Evolutionary conservation across 2,329 filamentous ascomycete species (phyloP).

Genomic region (Thielaviopsis populi): DNA sequence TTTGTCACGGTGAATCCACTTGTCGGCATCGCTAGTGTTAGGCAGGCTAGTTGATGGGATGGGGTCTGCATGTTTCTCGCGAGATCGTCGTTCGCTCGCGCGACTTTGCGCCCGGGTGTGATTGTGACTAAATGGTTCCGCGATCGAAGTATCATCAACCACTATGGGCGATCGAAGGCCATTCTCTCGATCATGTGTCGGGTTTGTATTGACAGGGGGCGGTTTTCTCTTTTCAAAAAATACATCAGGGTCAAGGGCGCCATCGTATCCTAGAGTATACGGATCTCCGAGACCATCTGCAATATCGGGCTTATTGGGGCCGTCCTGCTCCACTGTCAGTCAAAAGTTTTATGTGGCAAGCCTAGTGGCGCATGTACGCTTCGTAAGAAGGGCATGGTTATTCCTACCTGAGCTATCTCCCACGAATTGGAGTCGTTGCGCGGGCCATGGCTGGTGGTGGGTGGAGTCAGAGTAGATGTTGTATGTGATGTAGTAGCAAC

Average conservation of each 20-base stretch:
- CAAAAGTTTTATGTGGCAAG: neutral
- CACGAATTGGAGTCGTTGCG: neutral
- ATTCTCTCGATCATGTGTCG: constrained; percentile 8
- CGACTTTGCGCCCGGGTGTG: constrained; percentile 14
- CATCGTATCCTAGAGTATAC: neutral
- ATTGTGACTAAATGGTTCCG: constrained; percentile 1
- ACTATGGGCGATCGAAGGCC: constrained; percentile 11
- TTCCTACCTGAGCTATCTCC: constrained; percentile 11
- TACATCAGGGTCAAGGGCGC: neutral
- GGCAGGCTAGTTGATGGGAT: neutral
- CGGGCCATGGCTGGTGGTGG: constrained; percentile 13
- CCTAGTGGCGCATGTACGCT: neutral
- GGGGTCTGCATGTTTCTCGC: constrained; percentile 9
- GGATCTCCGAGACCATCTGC: neutral
- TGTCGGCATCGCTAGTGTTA: constrained; percentile 41
- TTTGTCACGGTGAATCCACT: constrained; percentile 81
- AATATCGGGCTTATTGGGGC: neutral
- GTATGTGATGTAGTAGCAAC: constrained; percentile 9
- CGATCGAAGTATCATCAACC: constrained; percentile 12
- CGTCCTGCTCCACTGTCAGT: constrained; percentile 6
- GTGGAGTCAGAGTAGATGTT: constrained; percentile 13
- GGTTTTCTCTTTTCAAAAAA: constrained; percentile 9
- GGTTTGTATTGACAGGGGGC: constrained; percentile 6
- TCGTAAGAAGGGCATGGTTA: neutral
- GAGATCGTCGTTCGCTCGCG: constrained; percentile 14